phyloP scores from a whole-genome alignment of 306 rosid species.

The Cicer bijugum region DNA sequence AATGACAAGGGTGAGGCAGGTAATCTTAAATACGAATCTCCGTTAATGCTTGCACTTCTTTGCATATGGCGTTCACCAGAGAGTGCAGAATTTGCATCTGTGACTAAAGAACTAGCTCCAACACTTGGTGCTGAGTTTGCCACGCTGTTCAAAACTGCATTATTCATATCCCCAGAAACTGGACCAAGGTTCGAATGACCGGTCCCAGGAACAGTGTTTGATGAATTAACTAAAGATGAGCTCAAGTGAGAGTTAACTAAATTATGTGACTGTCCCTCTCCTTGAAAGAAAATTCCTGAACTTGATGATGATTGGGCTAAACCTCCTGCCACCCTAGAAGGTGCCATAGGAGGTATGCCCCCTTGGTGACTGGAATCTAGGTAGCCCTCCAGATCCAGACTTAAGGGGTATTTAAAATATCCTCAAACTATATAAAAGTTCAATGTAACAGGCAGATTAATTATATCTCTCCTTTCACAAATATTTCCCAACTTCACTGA shows the following conservation, averaged over 20 bases:
- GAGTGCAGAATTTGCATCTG: conserved; percentile 95
- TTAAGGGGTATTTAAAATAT: conserved; percentile 46
- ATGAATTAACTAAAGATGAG: conserved; percentile 81
- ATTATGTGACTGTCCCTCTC: conserved; percentile 83
- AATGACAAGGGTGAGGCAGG: conserved; percentile 97
- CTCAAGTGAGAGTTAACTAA: conserved; percentile 83
- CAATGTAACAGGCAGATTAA: conserved; percentile 24
- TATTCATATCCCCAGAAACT: conserved; percentile 87
- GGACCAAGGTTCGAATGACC: conserved; percentile 82
- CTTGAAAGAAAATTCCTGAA: conserved; percentile 99
- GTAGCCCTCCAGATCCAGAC: conserved; percentile 83
- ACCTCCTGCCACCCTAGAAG: conserved; percentile 93
- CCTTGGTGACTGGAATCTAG: conserved; percentile 73
- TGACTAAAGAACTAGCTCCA: conserved; percentile 96
- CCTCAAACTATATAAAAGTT: conserved; percentile 27
- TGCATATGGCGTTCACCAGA: conserved; percentile 96
- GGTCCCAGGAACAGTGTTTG: conserved; percentile 75
- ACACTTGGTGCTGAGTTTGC: conserved; percentile 93
- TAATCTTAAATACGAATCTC: conserved; percentile 79
- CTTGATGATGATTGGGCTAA: conserved; percentile 84
- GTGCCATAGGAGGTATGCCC: conserved; percentile 84
- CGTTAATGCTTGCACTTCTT: conserved; percentile 94
- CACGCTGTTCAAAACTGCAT: conserved; percentile 75
- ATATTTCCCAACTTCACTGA: conserved; percentile 42
- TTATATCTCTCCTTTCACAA: neutral